Conservation (phyloP, 345 rosid species). For the Cardamine resedifolia region DNA sequence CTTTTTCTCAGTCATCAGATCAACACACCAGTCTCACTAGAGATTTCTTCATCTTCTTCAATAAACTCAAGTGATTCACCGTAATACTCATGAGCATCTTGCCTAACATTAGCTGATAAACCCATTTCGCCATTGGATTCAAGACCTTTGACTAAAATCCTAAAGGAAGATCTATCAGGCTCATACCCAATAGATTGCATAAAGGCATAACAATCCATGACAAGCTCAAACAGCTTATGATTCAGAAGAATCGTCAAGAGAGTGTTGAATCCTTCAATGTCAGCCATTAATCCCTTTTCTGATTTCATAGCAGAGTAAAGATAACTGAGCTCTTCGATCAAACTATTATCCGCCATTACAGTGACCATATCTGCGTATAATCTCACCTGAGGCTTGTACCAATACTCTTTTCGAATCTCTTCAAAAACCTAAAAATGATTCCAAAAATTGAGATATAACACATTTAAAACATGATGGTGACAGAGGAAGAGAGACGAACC, state of each 20-base stretch:
- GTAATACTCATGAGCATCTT: slow-evolving; percentile 58
- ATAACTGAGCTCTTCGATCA: slow-evolving; percentile 47
- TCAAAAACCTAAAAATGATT: slow-evolving; percentile 56
- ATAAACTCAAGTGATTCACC: slow-evolving; percentile 59
- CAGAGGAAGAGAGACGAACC: slow-evolving; percentile 35
- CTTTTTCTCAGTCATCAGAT: slow-evolving; percentile 3
- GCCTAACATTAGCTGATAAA: slow-evolving; percentile 47
- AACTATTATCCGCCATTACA: slow-evolving; percentile 52
- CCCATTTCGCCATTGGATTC: slow-evolving; percentile 51
- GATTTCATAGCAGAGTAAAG: slow-evolving; percentile 46
- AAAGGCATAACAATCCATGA: slow-evolving; percentile 57
- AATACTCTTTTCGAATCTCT: slow-evolving; percentile 63
- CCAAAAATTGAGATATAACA: not conserved
- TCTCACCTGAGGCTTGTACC: slow-evolving; percentile 71
- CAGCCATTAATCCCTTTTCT: slow-evolving; percentile 51
- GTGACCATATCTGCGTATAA: slow-evolving; percentile 57
- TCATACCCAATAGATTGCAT: slow-evolving; percentile 65
- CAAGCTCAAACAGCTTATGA: slow-evolving; percentile 47
- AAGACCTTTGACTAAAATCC: slow-evolving; percentile 57
- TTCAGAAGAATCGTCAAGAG: slow-evolving; percentile 51
- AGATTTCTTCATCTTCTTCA: slow-evolving; percentile 40
- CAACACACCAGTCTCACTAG: slow-evolving; percentile 26
- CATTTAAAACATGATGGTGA: not conserved
- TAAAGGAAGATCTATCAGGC: slow-evolving; percentile 62
- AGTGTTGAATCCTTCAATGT: slow-evolving; percentile 51